Conservation (phyloP, 2,329 filamentous ascomycete species). For the Colletotrichum sp. region DNA sequence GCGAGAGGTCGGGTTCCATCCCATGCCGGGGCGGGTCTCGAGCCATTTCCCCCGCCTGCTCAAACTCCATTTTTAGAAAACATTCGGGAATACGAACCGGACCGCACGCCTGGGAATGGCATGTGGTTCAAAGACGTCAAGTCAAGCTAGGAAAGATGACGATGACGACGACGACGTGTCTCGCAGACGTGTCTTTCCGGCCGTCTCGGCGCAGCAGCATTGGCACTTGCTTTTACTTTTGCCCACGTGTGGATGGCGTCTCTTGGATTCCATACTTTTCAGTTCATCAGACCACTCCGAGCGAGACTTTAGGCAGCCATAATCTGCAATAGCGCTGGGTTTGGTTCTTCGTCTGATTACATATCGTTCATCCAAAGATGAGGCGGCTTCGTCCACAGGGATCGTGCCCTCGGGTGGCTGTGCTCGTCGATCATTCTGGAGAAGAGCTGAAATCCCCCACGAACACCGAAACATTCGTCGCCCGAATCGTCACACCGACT, state of each 20-base stretch:
- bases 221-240: background rate
- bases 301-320: background rate
- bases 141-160: background rate
- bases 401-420: conserved; percentile 2
- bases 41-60: background rate
- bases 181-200: background rate
- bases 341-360: background rate
- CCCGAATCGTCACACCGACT: background rate
- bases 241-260: background rate
- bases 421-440: conserved; percentile 11
- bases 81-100: conserved; percentile 5
- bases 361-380: background rate
- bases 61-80: conserved; percentile 14
- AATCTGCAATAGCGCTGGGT: background rate
- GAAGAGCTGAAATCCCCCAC: background rate
- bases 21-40: background rate
- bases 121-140: background rate
- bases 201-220: background rate
- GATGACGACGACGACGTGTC: background rate
- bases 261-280: background rate
- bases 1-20: background rate
- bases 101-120: conserved; percentile 3
- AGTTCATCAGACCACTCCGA: background rate
- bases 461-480: background rate
- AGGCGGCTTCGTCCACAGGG: background rate